Evolutionary conservation across 208 protist species (phyloP), one percentile per base, ranked within the genome.

Genomic region (Blastocrithidia nonstop): DNA sequence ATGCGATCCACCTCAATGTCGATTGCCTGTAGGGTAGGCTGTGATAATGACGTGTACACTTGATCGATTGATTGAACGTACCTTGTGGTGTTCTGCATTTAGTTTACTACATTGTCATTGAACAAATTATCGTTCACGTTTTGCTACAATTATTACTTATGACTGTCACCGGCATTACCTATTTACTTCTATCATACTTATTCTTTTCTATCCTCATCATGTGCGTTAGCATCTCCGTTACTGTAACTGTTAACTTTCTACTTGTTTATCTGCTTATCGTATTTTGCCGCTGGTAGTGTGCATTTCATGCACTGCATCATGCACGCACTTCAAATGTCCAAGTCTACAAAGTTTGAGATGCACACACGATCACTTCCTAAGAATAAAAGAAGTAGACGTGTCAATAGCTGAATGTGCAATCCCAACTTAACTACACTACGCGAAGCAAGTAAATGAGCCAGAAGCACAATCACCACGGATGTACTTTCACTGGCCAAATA

Each of bases 361-460:
- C 71, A 66, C 9, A 88, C 56, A 1, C 73, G 68, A 29, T 88
- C 79, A 4, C 73, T 85, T 25, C 79, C 79, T 7, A 88, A 61
- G 48, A 74, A 85, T 4, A 73, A 20, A 40, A 84, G 83, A 1
- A 88, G 64, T 8, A 84, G 51, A 2, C 58, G 71, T 45, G 77
- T 78, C 16, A 88, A 41, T 25, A 62, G 50, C 16, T 37, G 57
- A 4, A 65, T 55, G 32, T 74, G 69, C 6, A 78, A 36, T 6
- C 84, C 29, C 15, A 88, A 48, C 37, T 81, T 84, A 3, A 40
- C 52, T 9, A 82, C 71, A 4, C 16, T 22, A 6, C 61, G 44
- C 1, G 61, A 37, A 5, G 42, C 51, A 24, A 88, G 65, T 7
- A 88, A 66, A 45, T 57, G 48, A 0, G 69, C 68, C 19, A 88